Conservation (phyloP, 352 stramenopile species). For the Pythium brassicae region DNA sequence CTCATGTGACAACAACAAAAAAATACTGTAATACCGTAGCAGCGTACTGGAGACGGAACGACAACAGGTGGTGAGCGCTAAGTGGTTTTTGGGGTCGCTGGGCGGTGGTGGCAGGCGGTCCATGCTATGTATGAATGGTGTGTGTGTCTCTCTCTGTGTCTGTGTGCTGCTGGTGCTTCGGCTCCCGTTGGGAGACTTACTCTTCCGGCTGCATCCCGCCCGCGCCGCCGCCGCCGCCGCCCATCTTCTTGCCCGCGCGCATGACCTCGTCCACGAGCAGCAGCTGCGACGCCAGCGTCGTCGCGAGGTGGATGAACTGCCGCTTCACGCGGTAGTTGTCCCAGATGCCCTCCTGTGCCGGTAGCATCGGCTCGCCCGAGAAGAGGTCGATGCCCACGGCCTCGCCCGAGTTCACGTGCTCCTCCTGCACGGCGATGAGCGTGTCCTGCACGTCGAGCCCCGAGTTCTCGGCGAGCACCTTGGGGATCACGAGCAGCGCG, state of each 20-base stretch:
- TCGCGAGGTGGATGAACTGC: slow-evolving; percentile 98
- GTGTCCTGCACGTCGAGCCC: slow-evolving; percentile 91
- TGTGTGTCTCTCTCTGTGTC: too few species aligned
- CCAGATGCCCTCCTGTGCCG: slow-evolving; percentile 96
- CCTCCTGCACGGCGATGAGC: slow-evolving; percentile 96
- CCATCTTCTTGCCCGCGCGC: slow-evolving; percentile 98
- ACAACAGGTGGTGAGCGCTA: too few species aligned
- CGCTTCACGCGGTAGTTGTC: slow-evolving; percentile 99
- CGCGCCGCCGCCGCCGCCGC: slow-evolving; percentile 44
- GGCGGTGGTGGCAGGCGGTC: too few species aligned
- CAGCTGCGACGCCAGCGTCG: slow-evolving; percentile 97
- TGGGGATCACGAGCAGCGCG: slow-evolving; percentile 97
- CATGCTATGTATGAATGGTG: too few species aligned
- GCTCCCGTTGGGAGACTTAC: slow-evolving; percentile 26
- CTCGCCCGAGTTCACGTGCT: slow-evolving; percentile 87
- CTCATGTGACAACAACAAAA: too few species aligned
- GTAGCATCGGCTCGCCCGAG: slow-evolving; percentile 96
- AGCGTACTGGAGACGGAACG: neutral
- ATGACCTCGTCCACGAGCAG: slow-evolving; percentile 99
- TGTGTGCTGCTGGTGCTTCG: too few species aligned
- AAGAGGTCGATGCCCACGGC: slow-evolving; percentile 95
- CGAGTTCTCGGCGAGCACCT: slow-evolving; percentile 93
- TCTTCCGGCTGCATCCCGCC: slow-evolving; percentile 56
- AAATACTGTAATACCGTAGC: too few species aligned
- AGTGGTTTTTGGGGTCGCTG: too few species aligned